Base-by-base conservation (phyloP, 129 eudicot species). In the Heracleum sosnowskyi region DNA sequence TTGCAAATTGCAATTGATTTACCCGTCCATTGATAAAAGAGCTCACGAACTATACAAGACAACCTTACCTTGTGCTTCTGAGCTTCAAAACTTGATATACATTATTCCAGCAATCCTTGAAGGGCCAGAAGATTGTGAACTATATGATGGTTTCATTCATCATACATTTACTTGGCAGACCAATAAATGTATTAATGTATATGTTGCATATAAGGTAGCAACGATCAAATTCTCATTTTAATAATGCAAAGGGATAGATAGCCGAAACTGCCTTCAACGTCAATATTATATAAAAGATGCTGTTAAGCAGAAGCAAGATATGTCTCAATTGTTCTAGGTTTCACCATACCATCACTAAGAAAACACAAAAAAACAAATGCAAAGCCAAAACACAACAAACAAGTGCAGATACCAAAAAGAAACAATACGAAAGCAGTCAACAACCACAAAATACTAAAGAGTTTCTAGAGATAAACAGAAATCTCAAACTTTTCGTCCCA, bases 401-500 rank as follows among this genome's bases (percentile, higher is more conserved):
- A 72, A 78, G 83, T 85, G 76, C 62, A 82, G 78, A 39, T 60
- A 47, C 74, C 53, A 9, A 35, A 70, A 70, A 60, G 16, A 24
- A 22, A 60, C 45, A 35, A n/a, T 16, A 82, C 69, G 69, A 49
- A 81, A 85, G 53, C 76, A 77, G 42, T 69, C 33, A 79, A 77
- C 4, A 28, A 1, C 80, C 57, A 55, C 62, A 41, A 77, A 44
- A 74, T 78, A 66, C 64, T 73, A 51, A 51, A 75, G 55, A 70
- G 36, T 5, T 53, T 79, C 85, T 79, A 83, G 70, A 75, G 73
- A 71, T 69, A 78, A 77, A 79, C 46, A 77, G 81, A 77, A 82
- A 77, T 75, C 91, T 78, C 84, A 66, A 84, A 79, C 86, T 77
- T 82, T 79, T 66, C 81, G 66, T 63, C 88, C 77, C 80, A 49